Percentiles rank a stretch among this genome's conserved stretches.
Evolutionary conservation across 371 early-diverging fungal genomes (phyloP).

Genomic region (Zopfochytrium polystomum): DNA sequence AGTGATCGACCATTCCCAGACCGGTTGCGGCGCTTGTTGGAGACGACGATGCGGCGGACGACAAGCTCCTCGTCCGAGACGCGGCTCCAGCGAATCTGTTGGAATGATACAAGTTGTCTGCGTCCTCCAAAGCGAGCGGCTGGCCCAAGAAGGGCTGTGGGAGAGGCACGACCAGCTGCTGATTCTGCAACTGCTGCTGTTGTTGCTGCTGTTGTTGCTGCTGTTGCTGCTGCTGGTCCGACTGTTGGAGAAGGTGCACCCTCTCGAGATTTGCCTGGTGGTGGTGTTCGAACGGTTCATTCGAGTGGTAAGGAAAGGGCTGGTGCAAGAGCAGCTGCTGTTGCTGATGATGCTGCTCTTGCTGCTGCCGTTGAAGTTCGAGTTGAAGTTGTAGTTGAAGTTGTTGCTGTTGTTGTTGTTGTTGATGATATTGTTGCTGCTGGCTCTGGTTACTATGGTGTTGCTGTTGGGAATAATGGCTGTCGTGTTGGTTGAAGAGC

Average conservation of each 20-base stretch:
- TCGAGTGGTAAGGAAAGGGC: background rate
- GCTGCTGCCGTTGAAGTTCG: background rate
- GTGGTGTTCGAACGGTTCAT: background rate
- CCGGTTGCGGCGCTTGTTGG: no score
- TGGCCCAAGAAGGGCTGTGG: background rate
- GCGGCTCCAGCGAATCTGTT: no score
- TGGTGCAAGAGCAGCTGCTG: background rate
- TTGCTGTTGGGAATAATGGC: background rate
- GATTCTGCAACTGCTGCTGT: background rate
- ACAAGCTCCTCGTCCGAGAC: background rate
- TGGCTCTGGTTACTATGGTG: background rate
- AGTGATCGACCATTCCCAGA: no score
- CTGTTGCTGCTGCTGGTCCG: no score
- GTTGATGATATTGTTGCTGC: background rate
- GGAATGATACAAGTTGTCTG: no score
- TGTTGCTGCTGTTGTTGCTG: no score
- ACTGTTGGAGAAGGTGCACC: background rate
- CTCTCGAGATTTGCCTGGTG: background rate
- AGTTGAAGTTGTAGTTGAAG: background rate
- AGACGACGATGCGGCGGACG: background rate
- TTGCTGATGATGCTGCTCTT: background rate
- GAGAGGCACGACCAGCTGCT: background rate
- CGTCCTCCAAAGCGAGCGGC: no score
- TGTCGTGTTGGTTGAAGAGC: background rate
- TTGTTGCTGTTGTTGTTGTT: background rate